Evolutionary conservation across 495 filamentous ascomycete genomes (phyloP).

Genomic region (Staphylotrichum longicolle): DNA sequence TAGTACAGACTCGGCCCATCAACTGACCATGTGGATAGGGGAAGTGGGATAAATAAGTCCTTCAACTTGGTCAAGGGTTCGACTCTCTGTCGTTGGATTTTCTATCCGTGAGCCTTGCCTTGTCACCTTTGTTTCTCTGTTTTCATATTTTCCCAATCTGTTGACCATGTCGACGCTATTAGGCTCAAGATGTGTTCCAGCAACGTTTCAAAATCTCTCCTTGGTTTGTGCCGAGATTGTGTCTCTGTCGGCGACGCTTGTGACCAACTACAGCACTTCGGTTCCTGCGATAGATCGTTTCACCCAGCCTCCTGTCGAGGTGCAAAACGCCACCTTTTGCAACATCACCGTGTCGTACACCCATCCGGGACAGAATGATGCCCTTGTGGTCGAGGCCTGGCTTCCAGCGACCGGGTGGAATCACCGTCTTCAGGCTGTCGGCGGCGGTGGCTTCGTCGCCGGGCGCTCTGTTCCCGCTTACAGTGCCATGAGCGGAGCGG

Average conservation of each 20-base stretch:
- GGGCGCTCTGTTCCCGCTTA: conserved; percentile 24
- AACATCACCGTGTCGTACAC: conserved; percentile 46
- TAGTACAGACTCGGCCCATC: too few relatives aligned
- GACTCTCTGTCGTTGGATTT: too few relatives aligned
- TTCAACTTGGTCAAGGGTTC: too few relatives aligned
- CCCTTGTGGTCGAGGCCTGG: conserved; percentile 37
- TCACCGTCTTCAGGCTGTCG: conserved; percentile 40
- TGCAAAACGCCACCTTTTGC: conserved; percentile 40
- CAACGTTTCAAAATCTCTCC: background rate
- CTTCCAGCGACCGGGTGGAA: conserved; percentile 45
- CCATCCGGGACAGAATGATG: conserved; percentile 43
- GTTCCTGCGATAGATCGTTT: conserved; percentile 3
- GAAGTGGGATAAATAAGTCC: too few relatives aligned
- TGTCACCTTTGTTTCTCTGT: too few relatives aligned
- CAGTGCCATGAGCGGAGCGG: conserved; percentile 28
- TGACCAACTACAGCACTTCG: conserved; percentile 23
- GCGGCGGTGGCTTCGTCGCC: conserved; percentile 46
- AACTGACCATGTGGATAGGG: too few relatives aligned
- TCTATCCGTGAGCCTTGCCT: too few relatives aligned
- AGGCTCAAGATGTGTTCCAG: too few relatives aligned
- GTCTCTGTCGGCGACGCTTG: conserved; percentile 18
- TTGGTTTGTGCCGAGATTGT: conserved; percentile 23
- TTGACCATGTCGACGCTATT: too few relatives aligned
- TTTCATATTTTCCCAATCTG: too few relatives aligned
- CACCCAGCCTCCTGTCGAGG: conserved; percentile 17